Conservation (phyloP, 2,329 filamentous ascomycete species). For the Fusarium sp. region DNA sequence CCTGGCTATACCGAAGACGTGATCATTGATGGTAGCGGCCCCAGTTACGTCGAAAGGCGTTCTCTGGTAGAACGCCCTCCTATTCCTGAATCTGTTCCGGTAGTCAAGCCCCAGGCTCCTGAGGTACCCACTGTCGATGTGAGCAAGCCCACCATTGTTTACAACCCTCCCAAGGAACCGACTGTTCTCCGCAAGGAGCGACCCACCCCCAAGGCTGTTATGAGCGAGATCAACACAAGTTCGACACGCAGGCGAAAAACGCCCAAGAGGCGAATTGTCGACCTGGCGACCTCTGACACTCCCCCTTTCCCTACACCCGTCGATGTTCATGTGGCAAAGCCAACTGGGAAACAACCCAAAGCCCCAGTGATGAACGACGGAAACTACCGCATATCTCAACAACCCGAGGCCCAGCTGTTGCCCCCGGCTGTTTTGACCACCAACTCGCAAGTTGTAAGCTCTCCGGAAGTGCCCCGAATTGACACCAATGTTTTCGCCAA, state of each 20-base stretch:
- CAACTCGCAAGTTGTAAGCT: slow-evolving; percentile 47
- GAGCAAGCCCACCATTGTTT: slow-evolving; percentile 76
- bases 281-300: slow-evolving; percentile 70
- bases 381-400: slow-evolving; percentile 64
- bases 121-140: slow-evolving; percentile 76
- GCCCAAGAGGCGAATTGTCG: slow-evolving; percentile 75
- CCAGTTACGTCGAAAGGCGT: slow-evolving; percentile 88
- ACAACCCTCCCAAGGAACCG: slow-evolving; percentile 66
- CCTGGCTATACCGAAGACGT: slow-evolving; percentile 94
- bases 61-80: slow-evolving; percentile 86
- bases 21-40: slow-evolving; percentile 86
- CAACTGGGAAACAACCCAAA: slow-evolving; percentile 38
- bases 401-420: slow-evolving; percentile 57
- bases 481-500: slow-evolving; percentile 45
- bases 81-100: slow-evolving; percentile 81
- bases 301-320: slow-evolving; percentile 50
- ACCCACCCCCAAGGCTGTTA: slow-evolving; percentile 66
- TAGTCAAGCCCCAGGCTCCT: slow-evolving; percentile 78
- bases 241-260: slow-evolving; percentile 73
- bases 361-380: slow-evolving; percentile 46
- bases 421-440: slow-evolving; percentile 52
- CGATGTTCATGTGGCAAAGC: slow-evolving; percentile 46
- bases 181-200: slow-evolving; percentile 73
- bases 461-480: slow-evolving; percentile 48
- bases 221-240: slow-evolving; percentile 71